These are phyloP conservation scores for Hypoxylon sp. DNA, from an alignment of 2,329 filamentous ascomycete species.

Conservation along the genomic window DNA sequence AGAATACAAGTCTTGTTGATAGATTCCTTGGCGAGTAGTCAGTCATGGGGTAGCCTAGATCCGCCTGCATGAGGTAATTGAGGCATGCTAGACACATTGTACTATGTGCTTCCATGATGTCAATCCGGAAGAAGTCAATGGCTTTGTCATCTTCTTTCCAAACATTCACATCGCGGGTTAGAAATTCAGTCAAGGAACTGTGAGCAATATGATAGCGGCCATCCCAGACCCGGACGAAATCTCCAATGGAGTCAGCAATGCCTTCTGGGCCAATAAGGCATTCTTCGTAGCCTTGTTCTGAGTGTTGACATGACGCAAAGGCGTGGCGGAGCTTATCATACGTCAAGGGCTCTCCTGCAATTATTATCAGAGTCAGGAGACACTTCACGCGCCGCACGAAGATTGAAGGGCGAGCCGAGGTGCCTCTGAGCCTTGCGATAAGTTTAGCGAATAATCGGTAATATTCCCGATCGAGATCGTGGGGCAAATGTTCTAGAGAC, in stretches of 20 bases:
- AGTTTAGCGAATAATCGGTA: constrained; percentile 15
- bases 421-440: constrained; percentile 5
- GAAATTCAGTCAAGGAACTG: constrained; percentile 24
- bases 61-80: constrained; percentile 14
- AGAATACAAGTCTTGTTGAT: not conserved
- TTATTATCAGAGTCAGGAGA: constrained; percentile 25
- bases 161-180: constrained; percentile 9
- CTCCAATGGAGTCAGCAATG: constrained; percentile 22
- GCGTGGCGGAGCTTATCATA: constrained; percentile 21
- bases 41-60: constrained; percentile 21
- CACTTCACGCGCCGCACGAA: constrained; percentile 23
- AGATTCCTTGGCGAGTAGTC: not conserved
- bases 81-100: constrained; percentile 15
- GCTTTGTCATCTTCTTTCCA: constrained; percentile 24
- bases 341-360: constrained; percentile 21
- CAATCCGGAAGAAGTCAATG: constrained; percentile 19
- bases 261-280: constrained; percentile 9
- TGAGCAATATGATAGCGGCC: constrained; percentile 21
- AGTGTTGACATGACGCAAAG: constrained; percentile 10
- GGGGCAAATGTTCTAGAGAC: constrained; percentile 14
- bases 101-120: constrained; percentile 6
- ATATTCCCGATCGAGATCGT: constrained; percentile 26
- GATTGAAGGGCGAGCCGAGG: constrained; percentile 16
- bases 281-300: constrained; percentile 10
- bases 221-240: constrained; percentile 19